Evolutionary conservation across 805 yeast species (phyloP).

Genomic region (Saccharomycopsis sp.): DNA sequence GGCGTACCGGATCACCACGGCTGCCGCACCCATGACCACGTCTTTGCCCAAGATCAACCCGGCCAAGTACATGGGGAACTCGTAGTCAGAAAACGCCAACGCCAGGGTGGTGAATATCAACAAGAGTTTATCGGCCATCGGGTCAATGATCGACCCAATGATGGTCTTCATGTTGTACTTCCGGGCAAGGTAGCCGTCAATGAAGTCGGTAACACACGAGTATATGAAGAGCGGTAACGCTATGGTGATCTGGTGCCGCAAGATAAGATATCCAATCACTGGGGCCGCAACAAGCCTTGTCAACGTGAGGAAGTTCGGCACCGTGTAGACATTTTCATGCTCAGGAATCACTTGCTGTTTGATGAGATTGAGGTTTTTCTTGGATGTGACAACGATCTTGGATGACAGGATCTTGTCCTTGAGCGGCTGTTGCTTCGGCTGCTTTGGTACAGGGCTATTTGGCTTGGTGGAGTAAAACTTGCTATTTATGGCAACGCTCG

Average conservation of each 20-base stretch:
- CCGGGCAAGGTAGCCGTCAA: constrained; percentile 91
- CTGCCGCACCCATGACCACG: constrained; percentile 58
- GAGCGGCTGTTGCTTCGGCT: no score
- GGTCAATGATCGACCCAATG: constrained; percentile 87
- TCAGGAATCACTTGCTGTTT: constrained; percentile 26
- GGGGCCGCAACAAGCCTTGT: constrained; percentile 82
- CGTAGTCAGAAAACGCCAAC: constrained; percentile 47
- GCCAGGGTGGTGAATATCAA: constrained; percentile 83
- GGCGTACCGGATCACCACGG: constrained; percentile 59
- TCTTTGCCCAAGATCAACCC: constrained; percentile 78
- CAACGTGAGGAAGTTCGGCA: constrained; percentile 81
- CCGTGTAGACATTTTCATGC: constrained; percentile 60
- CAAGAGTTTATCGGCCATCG: constrained; percentile 86
- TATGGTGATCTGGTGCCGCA: constrained; percentile 48
- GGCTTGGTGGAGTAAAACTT: no score
- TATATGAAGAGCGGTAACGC: constrained; percentile 73
- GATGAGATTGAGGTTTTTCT: no score
- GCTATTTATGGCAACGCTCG: no score
- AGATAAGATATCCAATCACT: constrained; percentile 66
- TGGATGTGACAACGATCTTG: no score
- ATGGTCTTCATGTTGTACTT: constrained; percentile 65
- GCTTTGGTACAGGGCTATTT: no score
- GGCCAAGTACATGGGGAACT: constrained; percentile 66
- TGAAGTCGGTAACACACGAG: constrained; percentile 82
- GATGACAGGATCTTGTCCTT: no score